phyloP scores from a whole-genome alignment of 495 filamentous ascomycete genomes.

The Penicillium paradoxum region DNA sequence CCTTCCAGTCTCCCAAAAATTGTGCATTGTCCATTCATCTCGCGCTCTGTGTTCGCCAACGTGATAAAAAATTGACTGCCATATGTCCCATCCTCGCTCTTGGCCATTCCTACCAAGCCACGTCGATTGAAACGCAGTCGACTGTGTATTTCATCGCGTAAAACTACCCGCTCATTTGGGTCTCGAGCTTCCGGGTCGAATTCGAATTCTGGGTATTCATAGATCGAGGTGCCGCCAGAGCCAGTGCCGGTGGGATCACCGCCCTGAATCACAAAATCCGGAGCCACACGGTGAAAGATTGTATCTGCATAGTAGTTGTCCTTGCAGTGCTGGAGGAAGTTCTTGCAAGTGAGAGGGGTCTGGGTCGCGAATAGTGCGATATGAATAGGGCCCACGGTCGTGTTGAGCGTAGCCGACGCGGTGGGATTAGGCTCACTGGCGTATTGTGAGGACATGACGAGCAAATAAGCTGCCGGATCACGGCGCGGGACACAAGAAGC shows the following conservation, averaged over 20 bases:
- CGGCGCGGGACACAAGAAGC: background rate
- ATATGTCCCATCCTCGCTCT: conserved; percentile 67
- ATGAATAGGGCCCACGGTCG: conserved; percentile 79
- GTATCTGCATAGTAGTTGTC: conserved; percentile 93
- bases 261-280: conserved; percentile 89
- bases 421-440: conserved; percentile 91
- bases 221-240: conserved; percentile 84
- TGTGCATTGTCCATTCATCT: conserved; percentile 86
- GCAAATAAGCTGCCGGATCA: background rate
- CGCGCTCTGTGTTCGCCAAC: conserved; percentile 68
- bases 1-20: conserved; percentile 90
- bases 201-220: conserved; percentile 75
- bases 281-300: conserved; percentile 87
- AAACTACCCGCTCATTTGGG: conserved; percentile 55
- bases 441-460: conserved; percentile 77
- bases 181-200: conserved; percentile 59
- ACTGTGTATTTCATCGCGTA: conserved; percentile 88
- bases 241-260: conserved; percentile 93
- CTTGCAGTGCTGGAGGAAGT: conserved; percentile 91
- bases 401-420: conserved; percentile 83
- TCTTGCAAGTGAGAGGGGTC: conserved; percentile 82
- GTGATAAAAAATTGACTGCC: conserved; percentile 98
- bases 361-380: conserved; percentile 94
- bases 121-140: conserved; percentile 89
- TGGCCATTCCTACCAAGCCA: conserved; percentile 86